phyloP scores from a whole-genome alignment of 352 stramenopile species.

The Phytophthora megakarya region DNA sequence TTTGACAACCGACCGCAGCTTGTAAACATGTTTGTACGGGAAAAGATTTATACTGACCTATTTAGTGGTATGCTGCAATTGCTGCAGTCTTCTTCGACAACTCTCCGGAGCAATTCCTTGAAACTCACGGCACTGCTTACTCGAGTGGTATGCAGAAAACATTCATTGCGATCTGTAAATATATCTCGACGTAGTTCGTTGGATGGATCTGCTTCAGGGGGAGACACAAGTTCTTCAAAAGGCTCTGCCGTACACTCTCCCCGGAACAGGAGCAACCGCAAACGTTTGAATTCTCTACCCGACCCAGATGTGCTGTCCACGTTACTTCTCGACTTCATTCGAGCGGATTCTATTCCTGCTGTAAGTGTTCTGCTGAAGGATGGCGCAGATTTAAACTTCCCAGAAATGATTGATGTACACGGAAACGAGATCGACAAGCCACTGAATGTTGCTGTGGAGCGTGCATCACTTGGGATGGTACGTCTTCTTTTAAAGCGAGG shows the following conservation, averaged over 20 bases:
- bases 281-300: slow-evolving; percentile 54
- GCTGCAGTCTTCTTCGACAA: slow-evolving; percentile 46
- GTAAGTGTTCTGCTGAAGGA: slow-evolving; percentile 78
- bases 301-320: slow-evolving; percentile 67
- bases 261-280: slow-evolving; percentile 28
- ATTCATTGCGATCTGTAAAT: slow-evolving; percentile 25
- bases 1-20: slow-evolving; percentile 63
- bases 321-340: slow-evolving; percentile 76
- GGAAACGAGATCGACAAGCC: slow-evolving; percentile 70
- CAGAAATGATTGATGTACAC: slow-evolving; percentile 45
- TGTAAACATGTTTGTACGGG: slow-evolving; percentile 58
- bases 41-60: slow-evolving; percentile 63
- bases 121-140: slow-evolving; percentile 64
- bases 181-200: slow-evolving; percentile 12
- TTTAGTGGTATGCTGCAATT: slow-evolving; percentile 58
- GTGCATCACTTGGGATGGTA: slow-evolving; percentile 73
- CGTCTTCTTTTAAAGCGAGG: slow-evolving; percentile 79
- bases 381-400: slow-evolving; percentile 73
- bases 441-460: slow-evolving; percentile 63
- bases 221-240: background rate
- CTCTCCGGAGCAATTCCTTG: slow-evolving; percentile 46
- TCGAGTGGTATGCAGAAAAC: slow-evolving; percentile 55
- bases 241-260: slow-evolving; percentile 6
- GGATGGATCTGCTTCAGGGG: background rate
- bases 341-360: slow-evolving; percentile 70